Conservation (phyloP, 257 asterid species). For the Fraxinus excelsior region DNA sequence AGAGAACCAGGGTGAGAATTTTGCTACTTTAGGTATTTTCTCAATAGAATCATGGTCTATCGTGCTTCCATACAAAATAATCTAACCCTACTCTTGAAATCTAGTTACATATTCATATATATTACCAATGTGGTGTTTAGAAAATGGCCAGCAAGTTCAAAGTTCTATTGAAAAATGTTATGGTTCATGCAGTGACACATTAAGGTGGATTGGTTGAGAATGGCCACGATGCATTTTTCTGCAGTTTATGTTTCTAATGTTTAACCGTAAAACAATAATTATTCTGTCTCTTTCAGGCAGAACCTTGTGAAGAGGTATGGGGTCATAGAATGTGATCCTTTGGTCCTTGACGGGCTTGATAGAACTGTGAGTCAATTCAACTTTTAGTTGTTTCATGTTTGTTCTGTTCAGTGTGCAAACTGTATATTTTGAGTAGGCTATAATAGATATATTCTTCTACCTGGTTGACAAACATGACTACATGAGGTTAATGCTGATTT, state of each 20-base stretch:
- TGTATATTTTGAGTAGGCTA: constrained; percentile 15
- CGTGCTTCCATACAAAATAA: neutral
- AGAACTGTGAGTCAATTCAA: constrained; percentile 65
- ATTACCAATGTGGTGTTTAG: neutral
- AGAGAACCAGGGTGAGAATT: constrained; percentile 65
- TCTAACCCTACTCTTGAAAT: constrained; percentile 1
- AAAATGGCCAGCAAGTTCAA: neutral
- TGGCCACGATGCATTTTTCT: neutral
- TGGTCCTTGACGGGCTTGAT: constrained; percentile 78
- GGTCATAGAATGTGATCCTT: constrained; percentile 90
- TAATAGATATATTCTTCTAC: neutral
- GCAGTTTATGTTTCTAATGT: neutral
- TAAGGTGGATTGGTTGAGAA: neutral
- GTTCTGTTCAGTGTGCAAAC: constrained; percentile 10
- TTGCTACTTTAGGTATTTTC: neutral
- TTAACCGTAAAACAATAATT: constrained; percentile 16
- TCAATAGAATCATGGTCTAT: constrained; percentile 15
- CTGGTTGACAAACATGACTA: constrained; percentile 17
- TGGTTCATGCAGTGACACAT: neutral
- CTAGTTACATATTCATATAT: neutral
- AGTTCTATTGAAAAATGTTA: constrained; percentile 1
- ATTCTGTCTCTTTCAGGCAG: constrained; percentile 55
- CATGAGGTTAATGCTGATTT: neutral
- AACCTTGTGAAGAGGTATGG: constrained; percentile 71
- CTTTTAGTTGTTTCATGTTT: constrained; percentile 12